Evolutionary conservation across 768 basidiomycete genomes (phyloP).

Genomic region (Dioszegia aurantiaca): DNA sequence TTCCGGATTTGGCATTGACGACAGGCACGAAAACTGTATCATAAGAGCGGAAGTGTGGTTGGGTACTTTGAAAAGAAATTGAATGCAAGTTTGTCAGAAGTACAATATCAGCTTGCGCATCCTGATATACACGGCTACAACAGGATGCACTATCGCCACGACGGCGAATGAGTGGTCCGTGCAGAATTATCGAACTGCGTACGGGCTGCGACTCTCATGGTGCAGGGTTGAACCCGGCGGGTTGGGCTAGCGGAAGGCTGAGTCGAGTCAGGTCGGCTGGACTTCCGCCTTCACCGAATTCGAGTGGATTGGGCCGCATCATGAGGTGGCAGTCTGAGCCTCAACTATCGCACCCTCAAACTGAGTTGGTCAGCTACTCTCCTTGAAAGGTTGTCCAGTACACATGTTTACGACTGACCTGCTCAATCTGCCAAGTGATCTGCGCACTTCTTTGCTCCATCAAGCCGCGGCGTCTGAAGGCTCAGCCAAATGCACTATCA

Average conservation of each 20-base stretch:
- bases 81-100: too few relatives aligned
- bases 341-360: conserved; percentile 16
- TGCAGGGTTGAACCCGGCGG: too few relatives aligned
- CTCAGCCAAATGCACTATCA: background rate
- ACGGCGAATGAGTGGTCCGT: too few relatives aligned
- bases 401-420: too few relatives aligned
- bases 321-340: background rate
- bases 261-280: too few relatives aligned
- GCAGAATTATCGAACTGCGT: too few relatives aligned
- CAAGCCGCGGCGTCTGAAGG: conserved; percentile 12
- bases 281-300: background rate
- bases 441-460: conserved; percentile 20
- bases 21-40: background rate
- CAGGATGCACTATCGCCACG: too few relatives aligned
- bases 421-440: conserved; percentile 32
- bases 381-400: background rate
- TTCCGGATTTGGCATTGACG: background rate
- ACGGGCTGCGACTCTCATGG: too few relatives aligned
- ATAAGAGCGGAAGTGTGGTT: background rate
- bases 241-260: too few relatives aligned
- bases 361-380: background rate
- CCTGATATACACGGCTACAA: too few relatives aligned
- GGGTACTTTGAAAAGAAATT: too few relatives aligned
- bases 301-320: background rate
- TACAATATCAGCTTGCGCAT: too few relatives aligned